These are phyloP conservation scores for Jackrogersella minutella DNA, from an alignment of 495 filamentous ascomycete species.

Conservation along the genomic window DNA sequence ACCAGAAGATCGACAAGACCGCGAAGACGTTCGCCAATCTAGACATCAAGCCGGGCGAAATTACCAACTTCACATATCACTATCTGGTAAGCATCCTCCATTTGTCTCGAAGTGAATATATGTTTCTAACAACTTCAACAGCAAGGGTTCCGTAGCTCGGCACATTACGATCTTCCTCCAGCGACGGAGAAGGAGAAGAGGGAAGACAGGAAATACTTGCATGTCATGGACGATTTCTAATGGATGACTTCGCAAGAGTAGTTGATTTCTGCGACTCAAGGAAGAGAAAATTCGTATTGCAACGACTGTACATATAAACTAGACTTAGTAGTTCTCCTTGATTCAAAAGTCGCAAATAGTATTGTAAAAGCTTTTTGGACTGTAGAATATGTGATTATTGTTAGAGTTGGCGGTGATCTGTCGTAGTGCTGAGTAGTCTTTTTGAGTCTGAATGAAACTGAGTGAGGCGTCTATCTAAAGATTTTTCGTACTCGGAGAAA, in stretches of 20 bases:
- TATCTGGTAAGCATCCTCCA: constrained; percentile 81
- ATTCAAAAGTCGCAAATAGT: constrained; percentile 29
- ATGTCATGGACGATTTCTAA: constrained; percentile 86
- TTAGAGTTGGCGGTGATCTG: too few relatives aligned
- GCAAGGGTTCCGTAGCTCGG: constrained; percentile 83
- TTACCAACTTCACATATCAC: constrained; percentile 84
- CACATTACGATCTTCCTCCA: constrained; percentile 91
- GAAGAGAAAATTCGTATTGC: constrained; percentile 34
- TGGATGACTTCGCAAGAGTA: constrained; percentile 15
- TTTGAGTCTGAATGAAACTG: background rate
- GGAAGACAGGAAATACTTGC: constrained; percentile 96
- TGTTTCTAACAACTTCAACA: constrained; percentile 51
- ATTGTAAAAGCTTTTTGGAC: constrained; percentile 5
- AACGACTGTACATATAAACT: constrained; percentile 55
- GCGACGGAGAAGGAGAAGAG: constrained; percentile 91
- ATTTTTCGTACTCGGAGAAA: constrained; percentile 22
- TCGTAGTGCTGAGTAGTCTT: constrained; percentile 10
- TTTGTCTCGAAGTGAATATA: background rate
- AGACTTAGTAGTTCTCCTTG: constrained; percentile 43
- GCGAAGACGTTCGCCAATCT: constrained; percentile 97
- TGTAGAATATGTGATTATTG: too few relatives aligned
- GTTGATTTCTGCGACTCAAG: constrained; percentile 11
- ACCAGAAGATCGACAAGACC: constrained; percentile 87
- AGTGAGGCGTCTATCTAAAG: constrained; percentile 23
- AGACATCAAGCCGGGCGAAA: constrained; percentile 83